A percentile compares a stretch with the other conserved stretches of the same genome.
Evolutionary conservation across 805 yeast genomes (phyloP).

Genomic region (Isabelozyma rhagii): DNA sequence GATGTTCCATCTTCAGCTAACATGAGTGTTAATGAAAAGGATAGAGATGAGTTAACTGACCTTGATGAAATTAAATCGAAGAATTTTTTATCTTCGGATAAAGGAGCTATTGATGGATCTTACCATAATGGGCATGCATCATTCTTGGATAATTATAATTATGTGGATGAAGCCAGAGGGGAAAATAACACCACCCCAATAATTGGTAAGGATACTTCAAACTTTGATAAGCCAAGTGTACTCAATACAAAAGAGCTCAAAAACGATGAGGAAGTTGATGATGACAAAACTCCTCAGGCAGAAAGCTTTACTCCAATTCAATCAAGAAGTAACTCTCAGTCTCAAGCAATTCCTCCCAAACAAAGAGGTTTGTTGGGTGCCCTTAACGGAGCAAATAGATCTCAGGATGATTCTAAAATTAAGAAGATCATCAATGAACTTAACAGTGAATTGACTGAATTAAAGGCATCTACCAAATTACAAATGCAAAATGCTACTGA

Average conservation of each 20-base stretch:
- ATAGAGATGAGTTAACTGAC: slow-evolving; percentile 18
- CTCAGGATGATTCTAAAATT: slow-evolving; percentile 20
- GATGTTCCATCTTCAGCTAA: slow-evolving; percentile 23
- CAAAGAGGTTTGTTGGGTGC: not conserved
- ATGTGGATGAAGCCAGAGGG: slow-evolving; percentile 17
- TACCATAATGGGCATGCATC: slow-evolving; percentile 10
- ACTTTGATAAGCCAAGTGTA: not conserved
- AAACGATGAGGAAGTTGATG: not conserved
- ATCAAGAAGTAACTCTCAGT: not conserved
- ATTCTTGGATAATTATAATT: slow-evolving; percentile 27
- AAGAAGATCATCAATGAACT: slow-evolving; percentile 31
- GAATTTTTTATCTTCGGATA: slow-evolving; percentile 9
- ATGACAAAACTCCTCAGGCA: not conserved
- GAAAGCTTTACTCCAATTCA: not conserved
- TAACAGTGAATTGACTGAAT: slow-evolving; percentile 28
- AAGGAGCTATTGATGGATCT: not conserved
- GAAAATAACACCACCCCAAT: slow-evolving; percentile 27
- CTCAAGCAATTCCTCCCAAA: not conserved
- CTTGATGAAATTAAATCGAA: slow-evolving; percentile 25
- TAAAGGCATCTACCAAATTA: slow-evolving; percentile 31
- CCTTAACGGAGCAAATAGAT: not conserved
- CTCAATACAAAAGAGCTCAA: not conserved
- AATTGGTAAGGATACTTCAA: slow-evolving; percentile 12
- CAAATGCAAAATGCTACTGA: slow-evolving; percentile 59
- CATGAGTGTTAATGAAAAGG: slow-evolving; percentile 10